Percentiles rank a stretch among this genome's conserved stretches.
Evolutionary conservation across 2,329 filamentous ascomycete species (phyloP).

Genomic region (Fusarium coffeatum): DNA sequence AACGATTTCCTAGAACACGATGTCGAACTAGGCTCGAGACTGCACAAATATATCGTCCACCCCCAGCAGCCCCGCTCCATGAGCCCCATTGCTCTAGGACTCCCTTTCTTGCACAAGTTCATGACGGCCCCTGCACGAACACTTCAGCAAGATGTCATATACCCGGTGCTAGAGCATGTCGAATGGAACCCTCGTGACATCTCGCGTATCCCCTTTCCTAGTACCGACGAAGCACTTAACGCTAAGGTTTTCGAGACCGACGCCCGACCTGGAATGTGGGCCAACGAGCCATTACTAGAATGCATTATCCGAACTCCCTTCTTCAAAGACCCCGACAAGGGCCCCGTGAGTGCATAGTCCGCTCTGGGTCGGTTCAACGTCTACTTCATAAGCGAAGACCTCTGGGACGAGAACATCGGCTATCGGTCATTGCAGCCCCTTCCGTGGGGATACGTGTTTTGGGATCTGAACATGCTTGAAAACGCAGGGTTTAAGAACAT

Average conservation of each 20-base stretch:
- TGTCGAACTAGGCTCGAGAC: constrained; percentile 1
- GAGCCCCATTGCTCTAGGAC: not conserved
- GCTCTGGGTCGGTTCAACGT: not conserved
- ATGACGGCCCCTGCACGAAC: not conserved
- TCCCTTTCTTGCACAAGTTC: constrained; percentile 14
- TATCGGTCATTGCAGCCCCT: not conserved
- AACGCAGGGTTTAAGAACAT: not conserved
- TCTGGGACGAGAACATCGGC: too few species aligned
- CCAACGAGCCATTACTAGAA: not conserved
- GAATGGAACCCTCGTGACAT: not conserved
- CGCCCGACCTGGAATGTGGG: not conserved
- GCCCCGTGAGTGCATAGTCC: constrained; percentile 6
- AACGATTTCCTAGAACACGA: constrained; percentile 21
- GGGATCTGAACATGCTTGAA: constrained; percentile 23
- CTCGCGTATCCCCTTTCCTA: not conserved
- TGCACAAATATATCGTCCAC: constrained; percentile 4
- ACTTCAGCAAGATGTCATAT: not conserved
- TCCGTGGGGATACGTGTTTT: constrained; percentile 23
- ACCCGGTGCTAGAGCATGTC: not conserved
- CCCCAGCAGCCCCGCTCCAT: not conserved
- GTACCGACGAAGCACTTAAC: not conserved
- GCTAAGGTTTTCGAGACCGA: too few species aligned
- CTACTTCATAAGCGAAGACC: too few species aligned
- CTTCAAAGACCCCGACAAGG: constrained; percentile 11
- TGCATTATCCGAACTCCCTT: constrained; percentile 19